A percentile compares a stretch with the other conserved stretches of the same genome.
These are phyloP conservation scores for Calycina marina DNA, from an alignment of 2,329 filamentous ascomycete species.

Conservation along the genomic window DNA sequence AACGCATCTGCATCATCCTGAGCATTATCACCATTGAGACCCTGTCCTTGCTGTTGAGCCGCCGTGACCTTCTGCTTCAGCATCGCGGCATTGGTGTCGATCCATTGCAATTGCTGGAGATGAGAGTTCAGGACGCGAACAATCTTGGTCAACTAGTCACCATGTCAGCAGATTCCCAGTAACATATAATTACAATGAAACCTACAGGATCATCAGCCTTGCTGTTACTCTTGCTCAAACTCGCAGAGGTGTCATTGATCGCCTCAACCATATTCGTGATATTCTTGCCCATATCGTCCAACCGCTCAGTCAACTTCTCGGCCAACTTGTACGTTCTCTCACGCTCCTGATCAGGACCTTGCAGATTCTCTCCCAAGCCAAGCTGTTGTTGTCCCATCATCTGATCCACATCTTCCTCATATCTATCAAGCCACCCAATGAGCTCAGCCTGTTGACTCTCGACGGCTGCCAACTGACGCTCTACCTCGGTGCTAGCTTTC, in stretches of 20 bases:
- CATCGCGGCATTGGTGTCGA: constrained; percentile 70
- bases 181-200: constrained; percentile 17
- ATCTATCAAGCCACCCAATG: constrained; percentile 73
- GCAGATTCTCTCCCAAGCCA: constrained; percentile 58
- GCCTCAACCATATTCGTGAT: constrained; percentile 95
- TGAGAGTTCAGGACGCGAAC: constrained; percentile 91
- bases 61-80: constrained; percentile 70
- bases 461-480: constrained; percentile 76
- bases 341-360: constrained; percentile 86
- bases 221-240: constrained; percentile 64
- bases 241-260: constrained; percentile 86
- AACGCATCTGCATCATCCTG: constrained; percentile 73
- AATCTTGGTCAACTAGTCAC: constrained; percentile 69
- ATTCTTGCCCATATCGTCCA: constrained; percentile 90
- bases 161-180: background rate
- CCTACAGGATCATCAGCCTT: constrained; percentile 79
- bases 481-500: constrained; percentile 82
- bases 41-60: constrained; percentile 66
- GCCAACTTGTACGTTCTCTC: constrained; percentile 94
- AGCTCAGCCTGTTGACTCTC: constrained; percentile 91
- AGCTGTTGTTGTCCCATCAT: constrained; percentile 66
- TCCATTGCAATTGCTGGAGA: constrained; percentile 81
- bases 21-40: constrained; percentile 41
- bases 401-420: constrained; percentile 82
- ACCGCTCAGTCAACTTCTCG: constrained; percentile 77